These are phyloP conservation scores for Leccinum fallax DNA, from an alignment of 1,284 basidiomycete genomes.

Conservation along the genomic window DNA sequence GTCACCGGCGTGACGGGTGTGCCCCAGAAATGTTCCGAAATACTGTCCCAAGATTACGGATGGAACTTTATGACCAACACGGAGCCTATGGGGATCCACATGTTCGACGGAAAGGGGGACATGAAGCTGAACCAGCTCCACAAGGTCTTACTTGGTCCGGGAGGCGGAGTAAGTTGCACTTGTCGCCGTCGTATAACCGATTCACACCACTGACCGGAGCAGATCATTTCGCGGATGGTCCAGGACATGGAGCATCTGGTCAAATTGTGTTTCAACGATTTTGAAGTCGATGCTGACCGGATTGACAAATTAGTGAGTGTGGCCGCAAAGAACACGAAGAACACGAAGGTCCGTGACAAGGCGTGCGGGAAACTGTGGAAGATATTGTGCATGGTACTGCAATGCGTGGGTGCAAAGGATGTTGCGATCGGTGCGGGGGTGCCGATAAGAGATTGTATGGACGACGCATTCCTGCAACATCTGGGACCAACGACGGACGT, in stretches of 20 bases:
- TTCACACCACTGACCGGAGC: too few relatives aligned
- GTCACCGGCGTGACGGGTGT: not conserved
- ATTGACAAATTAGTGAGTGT: too few relatives aligned
- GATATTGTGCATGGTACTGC: too few relatives aligned
- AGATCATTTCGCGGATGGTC: not conserved
- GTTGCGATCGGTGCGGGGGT: too few relatives aligned
- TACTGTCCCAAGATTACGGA: not conserved
- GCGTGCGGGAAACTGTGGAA: too few relatives aligned
- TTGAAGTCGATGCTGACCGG: too few relatives aligned
- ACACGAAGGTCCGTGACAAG: too few relatives aligned
- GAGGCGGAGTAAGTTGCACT: not conserved
- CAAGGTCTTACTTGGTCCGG: not conserved
- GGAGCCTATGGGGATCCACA: slow-evolving; percentile 1
- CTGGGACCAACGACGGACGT: not conserved
- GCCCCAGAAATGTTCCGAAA: not conserved
- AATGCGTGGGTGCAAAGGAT: too few relatives aligned
- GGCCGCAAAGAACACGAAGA: too few relatives aligned
- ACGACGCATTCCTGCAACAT: too few relatives aligned
- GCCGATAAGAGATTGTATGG: too few relatives aligned
- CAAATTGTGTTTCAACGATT: too few relatives aligned
- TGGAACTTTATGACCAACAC: not conserved
- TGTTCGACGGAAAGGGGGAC: not conserved
- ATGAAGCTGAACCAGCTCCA: not conserved
- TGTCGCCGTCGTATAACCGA: not conserved
- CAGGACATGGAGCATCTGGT: not conserved